A percentile compares a stretch with the other conserved stretches of the same genome.
Conservation (phyloP, 2,329 filamentous ascomycete species). For the Phaeophleospora eucalypticola region DNA sequence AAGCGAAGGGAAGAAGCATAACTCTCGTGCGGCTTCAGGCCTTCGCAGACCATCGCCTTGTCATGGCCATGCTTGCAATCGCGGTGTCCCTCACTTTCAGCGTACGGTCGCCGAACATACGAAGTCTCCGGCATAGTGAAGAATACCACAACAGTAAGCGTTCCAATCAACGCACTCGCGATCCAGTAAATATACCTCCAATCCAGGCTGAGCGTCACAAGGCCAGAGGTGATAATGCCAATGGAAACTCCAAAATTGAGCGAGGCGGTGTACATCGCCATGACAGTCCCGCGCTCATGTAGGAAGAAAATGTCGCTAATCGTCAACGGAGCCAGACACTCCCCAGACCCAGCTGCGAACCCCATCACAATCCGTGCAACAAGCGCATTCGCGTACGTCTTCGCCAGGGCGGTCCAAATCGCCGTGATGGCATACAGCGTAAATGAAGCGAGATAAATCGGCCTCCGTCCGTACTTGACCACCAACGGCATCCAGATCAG, state of each 20-base stretch:
- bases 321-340: slow-evolving; percentile 47
- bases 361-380: slow-evolving; percentile 51
- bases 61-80: neutral
- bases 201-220: slow-evolving; percentile 47
- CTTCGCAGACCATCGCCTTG: neutral
- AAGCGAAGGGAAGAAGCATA: slow-evolving; percentile 19
- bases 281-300: slow-evolving; percentile 52
- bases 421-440: slow-evolving; percentile 20
- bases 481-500: slow-evolving; percentile 39
- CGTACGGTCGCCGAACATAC: slow-evolving; percentile 31
- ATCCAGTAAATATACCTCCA: slow-evolving; percentile 54
- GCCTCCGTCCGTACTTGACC: slow-evolving; percentile 36
- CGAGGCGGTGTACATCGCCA: slow-evolving; percentile 40
- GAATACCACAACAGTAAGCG: slow-evolving; percentile 46
- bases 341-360: slow-evolving; percentile 51
- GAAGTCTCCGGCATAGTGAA: slow-evolving; percentile 56
- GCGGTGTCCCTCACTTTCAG: too few relatives aligned
- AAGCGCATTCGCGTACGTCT: slow-evolving; percentile 29
- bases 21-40: neutral
- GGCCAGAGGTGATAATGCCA: slow-evolving; percentile 34
- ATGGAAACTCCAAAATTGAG: slow-evolving; percentile 26
- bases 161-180: slow-evolving; percentile 48
- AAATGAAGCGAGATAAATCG: slow-evolving; percentile 31
- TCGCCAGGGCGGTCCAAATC: slow-evolving; percentile 23
- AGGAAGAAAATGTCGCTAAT: slow-evolving; percentile 56